phyloP scores from a whole-genome alignment of 495 filamentous ascomycete genomes.

The Lasiosphaeris hirsuta region DNA sequence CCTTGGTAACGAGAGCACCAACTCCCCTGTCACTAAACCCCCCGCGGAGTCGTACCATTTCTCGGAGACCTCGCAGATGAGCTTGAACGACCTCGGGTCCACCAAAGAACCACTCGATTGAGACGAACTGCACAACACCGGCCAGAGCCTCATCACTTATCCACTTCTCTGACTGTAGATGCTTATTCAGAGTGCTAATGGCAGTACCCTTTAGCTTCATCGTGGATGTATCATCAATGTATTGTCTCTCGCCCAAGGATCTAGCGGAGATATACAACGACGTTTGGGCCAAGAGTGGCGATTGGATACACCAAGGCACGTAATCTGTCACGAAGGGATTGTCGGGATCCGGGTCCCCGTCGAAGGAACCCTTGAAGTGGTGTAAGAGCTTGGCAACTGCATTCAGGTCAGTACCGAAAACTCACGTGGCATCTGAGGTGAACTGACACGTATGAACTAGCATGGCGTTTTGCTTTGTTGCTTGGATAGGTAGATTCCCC shows the following conservation, averaged over 20 bases:
- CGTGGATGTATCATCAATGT: constrained; percentile 15
- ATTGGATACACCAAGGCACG: constrained; percentile 23
- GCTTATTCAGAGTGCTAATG: constrained; percentile 20
- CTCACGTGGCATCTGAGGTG: not conserved
- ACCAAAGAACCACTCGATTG: constrained; percentile 26
- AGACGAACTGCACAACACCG: constrained; percentile 24
- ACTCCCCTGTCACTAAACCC: constrained; percentile 19
- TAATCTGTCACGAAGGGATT: constrained; percentile 23
- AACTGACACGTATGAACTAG: constrained; percentile 15
- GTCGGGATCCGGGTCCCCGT: constrained; percentile 21
- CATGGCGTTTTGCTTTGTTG: constrained; percentile 17
- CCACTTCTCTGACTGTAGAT: constrained; percentile 16
- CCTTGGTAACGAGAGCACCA: constrained; percentile 18
- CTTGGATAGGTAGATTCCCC: constrained; percentile 10
- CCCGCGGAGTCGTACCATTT: constrained; percentile 22
- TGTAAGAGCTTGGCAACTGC: constrained; percentile 54
- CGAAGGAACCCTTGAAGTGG: constrained; percentile 35
- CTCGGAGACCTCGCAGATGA: constrained; percentile 23
- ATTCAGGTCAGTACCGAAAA: constrained; percentile 13
- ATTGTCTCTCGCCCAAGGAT: constrained; percentile 18
- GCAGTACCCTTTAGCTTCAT: constrained; percentile 21
- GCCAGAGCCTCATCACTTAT: constrained; percentile 21
- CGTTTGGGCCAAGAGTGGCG: constrained; percentile 20
- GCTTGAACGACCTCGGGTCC: constrained; percentile 17
- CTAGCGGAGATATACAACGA: constrained; percentile 23